Percentiles rank a stretch among this genome's conserved stretches.
phyloP scores from a whole-genome alignment of 192 early-diverging fungal genomes.

The Chytriomyces sp. region DNA sequence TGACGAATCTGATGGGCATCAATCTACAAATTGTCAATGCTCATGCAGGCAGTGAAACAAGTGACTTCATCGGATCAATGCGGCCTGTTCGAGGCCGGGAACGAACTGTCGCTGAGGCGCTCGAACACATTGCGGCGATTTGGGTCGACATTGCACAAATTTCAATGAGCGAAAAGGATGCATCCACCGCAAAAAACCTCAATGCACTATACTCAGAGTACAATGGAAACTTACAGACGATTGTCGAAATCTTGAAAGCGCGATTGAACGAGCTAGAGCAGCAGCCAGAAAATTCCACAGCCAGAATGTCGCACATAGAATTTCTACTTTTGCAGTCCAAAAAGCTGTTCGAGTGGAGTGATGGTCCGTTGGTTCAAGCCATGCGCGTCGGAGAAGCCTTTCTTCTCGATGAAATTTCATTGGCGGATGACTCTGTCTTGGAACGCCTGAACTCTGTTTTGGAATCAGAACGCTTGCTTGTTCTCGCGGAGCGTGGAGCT shows the following conservation, averaged over 20 bases:
- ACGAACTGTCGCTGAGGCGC: conserved; percentile 56
- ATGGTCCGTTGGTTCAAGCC: conserved; percentile 91
- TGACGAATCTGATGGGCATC: conserved; percentile 68
- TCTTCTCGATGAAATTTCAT: conserved; percentile 96
- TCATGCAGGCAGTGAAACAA: conserved; percentile 94
- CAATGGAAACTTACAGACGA: conserved; percentile 21
- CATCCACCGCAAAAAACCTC: background rate
- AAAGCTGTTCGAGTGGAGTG: conserved; percentile 93
- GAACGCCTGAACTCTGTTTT: conserved; percentile 95
- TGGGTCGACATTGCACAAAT: conserved; percentile 16
- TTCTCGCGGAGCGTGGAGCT: conserved; percentile 90
- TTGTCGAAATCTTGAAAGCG: conserved; percentile 22
- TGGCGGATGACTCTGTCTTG: conserved; percentile 97
- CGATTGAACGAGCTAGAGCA: conserved; percentile 2
- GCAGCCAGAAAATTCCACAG: background rate
- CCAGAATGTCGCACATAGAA: conserved; percentile 4
- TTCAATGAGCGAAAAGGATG: conserved; percentile 6
- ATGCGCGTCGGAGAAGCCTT: conserved; percentile 87
- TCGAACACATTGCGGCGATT: conserved; percentile 47
- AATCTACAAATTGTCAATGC: conserved; percentile 91
- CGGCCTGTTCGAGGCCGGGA: conserved; percentile 84
- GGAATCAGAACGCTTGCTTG: conserved; percentile 81
- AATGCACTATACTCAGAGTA: conserved; percentile 16
- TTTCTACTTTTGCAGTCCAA: conserved; percentile 30
- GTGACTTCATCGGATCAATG: conserved; percentile 93